Percentiles rank a stretch among this genome's conserved stretches.
Conservation (phyloP, 257 asterid genomes). For the Solanum ossicruentum region DNA sequence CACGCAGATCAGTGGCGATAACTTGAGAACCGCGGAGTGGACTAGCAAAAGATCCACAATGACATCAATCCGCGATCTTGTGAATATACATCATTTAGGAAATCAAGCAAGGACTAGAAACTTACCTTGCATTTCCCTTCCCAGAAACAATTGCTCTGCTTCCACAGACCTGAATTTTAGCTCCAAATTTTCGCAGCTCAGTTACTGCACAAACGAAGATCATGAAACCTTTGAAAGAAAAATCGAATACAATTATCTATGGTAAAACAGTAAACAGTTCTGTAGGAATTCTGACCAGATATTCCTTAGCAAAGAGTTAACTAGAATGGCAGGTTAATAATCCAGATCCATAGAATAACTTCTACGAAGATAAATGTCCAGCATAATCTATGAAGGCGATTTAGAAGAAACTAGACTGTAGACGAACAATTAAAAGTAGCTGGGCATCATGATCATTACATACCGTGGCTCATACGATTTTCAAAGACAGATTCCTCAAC, state of each 20-base stretch:
- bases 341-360: neutral
- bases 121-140: constrained; percentile 6
- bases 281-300: neutral
- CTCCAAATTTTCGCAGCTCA: constrained; percentile 30
- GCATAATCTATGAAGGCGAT: neutral
- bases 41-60: constrained; percentile 1
- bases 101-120: neutral
- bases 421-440: neutral
- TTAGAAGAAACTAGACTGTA: neutral
- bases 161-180: constrained; percentile 12
- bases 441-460: neutral
- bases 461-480: constrained; percentile 36
- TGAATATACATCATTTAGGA: neutral
- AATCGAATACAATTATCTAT: neutral
- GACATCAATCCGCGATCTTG: neutral
- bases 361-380: neutral
- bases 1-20: constrained; percentile 24
- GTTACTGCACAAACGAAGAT: constrained; percentile 10
- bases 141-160: constrained; percentile 11
- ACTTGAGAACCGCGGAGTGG: constrained; percentile 18
- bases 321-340: neutral
- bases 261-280: neutral
- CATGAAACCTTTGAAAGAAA: neutral
- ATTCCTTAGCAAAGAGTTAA: neutral
- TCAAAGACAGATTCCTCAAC: constrained; percentile 33